Conservation (phyloP, 352 stramenopile genomes). For the Blastocystis sp. region DNA sequence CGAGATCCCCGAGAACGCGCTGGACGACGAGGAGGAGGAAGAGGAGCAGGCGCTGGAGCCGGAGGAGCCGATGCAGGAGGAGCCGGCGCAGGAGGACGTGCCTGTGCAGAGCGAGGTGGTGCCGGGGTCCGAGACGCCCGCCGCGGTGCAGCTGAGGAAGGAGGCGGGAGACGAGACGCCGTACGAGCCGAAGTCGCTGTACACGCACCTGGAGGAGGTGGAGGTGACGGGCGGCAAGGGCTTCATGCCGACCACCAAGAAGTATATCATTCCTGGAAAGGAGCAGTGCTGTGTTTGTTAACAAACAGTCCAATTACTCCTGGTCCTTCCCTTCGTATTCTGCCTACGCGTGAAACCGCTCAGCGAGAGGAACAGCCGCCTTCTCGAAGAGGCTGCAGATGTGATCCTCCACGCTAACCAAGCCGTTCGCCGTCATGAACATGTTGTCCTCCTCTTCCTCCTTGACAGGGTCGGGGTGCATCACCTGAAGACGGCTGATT, state of each 20-base stretch:
- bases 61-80: background rate
- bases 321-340: background rate
- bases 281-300: background rate
- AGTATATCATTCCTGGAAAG: constrained; percentile 57
- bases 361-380: background rate
- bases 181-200: constrained; percentile 56
- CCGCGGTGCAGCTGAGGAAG: constrained; percentile 42
- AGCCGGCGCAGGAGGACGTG: background rate
- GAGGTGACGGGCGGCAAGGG: constrained; percentile 31
- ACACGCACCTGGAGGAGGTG: constrained; percentile 56
- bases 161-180: constrained; percentile 56
- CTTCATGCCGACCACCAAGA: constrained; percentile 53
- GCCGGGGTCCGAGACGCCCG: constrained; percentile 18
- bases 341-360: background rate
- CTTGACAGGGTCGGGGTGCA: constrained; percentile 45
- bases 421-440: constrained; percentile 57
- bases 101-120: background rate
- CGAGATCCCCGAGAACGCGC: background rate
- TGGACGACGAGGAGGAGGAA: constrained; percentile 1
- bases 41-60: background rate
- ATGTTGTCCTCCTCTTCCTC: constrained; percentile 51
- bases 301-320: constrained; percentile 1
- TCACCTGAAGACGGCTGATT: constrained; percentile 31
- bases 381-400: constrained; percentile 29
- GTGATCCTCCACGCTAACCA: constrained; percentile 57